A percentile compares a stretch with the other conserved stretches of the same genome.
These are phyloP conservation scores for Amanita muscaria DNA, from an alignment of 768 basidiomycete species.

Conservation along the genomic window DNA sequence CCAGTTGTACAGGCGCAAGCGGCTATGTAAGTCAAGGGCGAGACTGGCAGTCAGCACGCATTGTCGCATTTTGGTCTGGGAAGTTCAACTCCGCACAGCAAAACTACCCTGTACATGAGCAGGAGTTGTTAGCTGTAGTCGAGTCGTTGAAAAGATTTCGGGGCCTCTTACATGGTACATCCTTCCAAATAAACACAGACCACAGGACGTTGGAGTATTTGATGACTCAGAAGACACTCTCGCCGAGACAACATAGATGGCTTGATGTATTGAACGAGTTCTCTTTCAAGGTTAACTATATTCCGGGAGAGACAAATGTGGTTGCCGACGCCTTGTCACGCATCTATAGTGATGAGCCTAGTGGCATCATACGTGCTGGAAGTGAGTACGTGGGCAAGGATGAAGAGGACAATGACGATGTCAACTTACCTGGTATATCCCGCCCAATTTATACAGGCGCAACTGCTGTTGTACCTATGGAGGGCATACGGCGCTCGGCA, in stretches of 20 bases:
- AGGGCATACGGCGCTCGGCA: too few species aligned
- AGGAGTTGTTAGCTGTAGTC: slow-evolving; percentile 29
- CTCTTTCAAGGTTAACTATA: slow-evolving; percentile 26
- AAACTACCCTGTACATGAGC: slow-evolving; percentile 32
- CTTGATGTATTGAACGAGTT: slow-evolving; percentile 21
- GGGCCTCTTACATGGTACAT: slow-evolving; percentile 20
- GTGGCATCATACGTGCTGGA: slow-evolving; percentile 13
- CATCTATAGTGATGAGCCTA: too few species aligned
- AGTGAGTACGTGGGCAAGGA: slow-evolving; percentile 17
- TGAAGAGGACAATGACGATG: slow-evolving; percentile 9
- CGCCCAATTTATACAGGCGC: slow-evolving; percentile 12
- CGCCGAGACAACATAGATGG: slow-evolving; percentile 26
- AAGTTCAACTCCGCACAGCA: slow-evolving; percentile 25
- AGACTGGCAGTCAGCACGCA: slow-evolving; percentile 22
- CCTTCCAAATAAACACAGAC: slow-evolving; percentile 25
- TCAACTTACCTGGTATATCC: slow-evolving; percentile 1
- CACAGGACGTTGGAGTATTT: slow-evolving; percentile 24
- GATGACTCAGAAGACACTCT: slow-evolving; percentile 22
- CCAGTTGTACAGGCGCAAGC: slow-evolving; percentile 20
- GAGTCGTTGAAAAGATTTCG: slow-evolving; percentile 25
- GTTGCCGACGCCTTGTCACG: too few species aligned
- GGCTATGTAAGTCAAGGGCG: slow-evolving; percentile 19
- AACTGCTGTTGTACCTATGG: background rate
- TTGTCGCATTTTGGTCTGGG: slow-evolving; percentile 26
- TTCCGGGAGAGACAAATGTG: slow-evolving; percentile 21